Conservation (phyloP, 1,139 yeast genomes). For the Groenewaldozyma auringiensis region DNA sequence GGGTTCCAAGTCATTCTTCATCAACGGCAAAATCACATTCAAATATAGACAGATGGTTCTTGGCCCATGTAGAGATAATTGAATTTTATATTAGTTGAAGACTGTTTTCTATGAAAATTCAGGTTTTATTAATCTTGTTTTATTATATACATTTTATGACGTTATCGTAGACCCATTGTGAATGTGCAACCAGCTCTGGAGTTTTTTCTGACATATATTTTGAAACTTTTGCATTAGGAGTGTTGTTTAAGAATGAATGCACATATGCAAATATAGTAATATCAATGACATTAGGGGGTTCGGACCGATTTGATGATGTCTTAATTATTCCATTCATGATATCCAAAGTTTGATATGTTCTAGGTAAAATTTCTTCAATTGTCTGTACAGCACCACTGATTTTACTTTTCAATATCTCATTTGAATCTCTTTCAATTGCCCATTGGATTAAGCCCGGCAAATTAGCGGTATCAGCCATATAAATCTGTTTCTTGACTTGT, state of each 20-base stretch:
- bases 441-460: slow-evolving; percentile 15
- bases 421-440: slow-evolving; percentile 12
- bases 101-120: too few relatives aligned
- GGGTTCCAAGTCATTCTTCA: slow-evolving; percentile 71
- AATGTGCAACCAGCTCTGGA: background rate
- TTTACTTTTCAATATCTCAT: background rate
- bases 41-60: slow-evolving; percentile 25
- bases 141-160: slow-evolving; percentile 17
- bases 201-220: background rate
- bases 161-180: slow-evolving; percentile 8
- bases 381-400: background rate
- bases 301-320: background rate
- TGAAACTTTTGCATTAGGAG: background rate
- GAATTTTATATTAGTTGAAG: too few relatives aligned
- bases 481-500: slow-evolving; percentile 10
- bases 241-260: slow-evolving; percentile 14
- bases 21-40: slow-evolving; percentile 54
- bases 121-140: too few relatives aligned
- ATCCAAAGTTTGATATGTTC: slow-evolving; percentile 9
- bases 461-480: slow-evolving; percentile 13
- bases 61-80: background rate
- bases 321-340: background rate
- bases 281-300: slow-evolving; percentile 15
- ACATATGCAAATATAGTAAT: slow-evolving; percentile 22
- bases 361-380: background rate